Percentiles rank a stretch among this genome's conserved stretches.
Conservation (phyloP, 2,329 filamentous ascomycete species). For the Colletotrichum higginsianum region DNA sequence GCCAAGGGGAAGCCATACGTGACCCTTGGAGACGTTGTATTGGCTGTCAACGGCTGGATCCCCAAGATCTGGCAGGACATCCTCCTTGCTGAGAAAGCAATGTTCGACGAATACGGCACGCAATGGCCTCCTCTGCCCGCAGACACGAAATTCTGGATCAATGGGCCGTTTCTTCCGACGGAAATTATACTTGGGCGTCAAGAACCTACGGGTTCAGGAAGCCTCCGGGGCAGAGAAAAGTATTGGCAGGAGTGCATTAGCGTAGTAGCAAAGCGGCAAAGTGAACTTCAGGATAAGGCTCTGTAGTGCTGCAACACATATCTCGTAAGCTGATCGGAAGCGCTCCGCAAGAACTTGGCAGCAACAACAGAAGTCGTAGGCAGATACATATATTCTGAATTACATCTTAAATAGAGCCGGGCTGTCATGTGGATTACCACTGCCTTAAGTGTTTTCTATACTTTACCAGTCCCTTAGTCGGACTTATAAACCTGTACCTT, state of each 20-base stretch:
- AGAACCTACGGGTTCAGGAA: conserved; percentile 18
- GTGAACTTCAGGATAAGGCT: conserved; percentile 25
- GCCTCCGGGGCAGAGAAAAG: conserved; percentile 18
- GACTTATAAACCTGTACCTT: conserved; percentile 7
- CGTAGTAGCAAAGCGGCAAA: conserved; percentile 24
- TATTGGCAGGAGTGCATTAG: conserved; percentile 24
- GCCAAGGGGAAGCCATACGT: conserved; percentile 19
- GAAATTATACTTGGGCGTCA: conserved; percentile 13
- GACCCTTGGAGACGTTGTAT: conserved; percentile 12
- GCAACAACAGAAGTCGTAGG: conserved; percentile 13
- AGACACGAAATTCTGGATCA: conserved; percentile 26
- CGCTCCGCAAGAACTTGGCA: conserved; percentile 14
- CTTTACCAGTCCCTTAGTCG: conserved; percentile 6
- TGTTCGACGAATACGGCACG: conserved; percentile 24
- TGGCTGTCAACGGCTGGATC: conserved; percentile 26
- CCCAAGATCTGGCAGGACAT: conserved; percentile 24
- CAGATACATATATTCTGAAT: conserved; percentile 7
- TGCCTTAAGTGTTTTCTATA: conserved; percentile 9
- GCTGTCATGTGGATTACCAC: background rate
- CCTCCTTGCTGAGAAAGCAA: conserved; percentile 24
- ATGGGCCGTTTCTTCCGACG: conserved; percentile 24
- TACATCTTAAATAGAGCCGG: conserved; percentile 9
- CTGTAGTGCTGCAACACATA: conserved; percentile 20
- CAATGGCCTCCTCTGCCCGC: conserved; percentile 22
- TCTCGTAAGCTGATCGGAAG: conserved; percentile 14